These are phyloP conservation scores for Anisodus tanguticus DNA, from an alignment of 257 asterid species.

Conservation along the genomic window DNA sequence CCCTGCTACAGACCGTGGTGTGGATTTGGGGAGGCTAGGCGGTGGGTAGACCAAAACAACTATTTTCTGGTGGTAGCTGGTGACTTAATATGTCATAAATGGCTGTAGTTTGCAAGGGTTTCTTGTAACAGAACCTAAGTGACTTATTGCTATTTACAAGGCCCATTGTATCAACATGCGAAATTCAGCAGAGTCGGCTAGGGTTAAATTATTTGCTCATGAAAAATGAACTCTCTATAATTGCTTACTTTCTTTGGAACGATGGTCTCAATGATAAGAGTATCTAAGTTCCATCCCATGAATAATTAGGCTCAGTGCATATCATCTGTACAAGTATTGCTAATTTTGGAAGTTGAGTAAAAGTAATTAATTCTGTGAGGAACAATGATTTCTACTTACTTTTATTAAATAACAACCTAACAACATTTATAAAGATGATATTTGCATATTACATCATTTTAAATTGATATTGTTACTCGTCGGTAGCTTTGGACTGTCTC, in stretches of 20 bases:
- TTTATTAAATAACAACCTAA: neutral
- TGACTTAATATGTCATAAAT: slow-evolving; percentile 11
- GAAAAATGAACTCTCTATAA: neutral
- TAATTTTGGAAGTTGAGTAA: neutral
- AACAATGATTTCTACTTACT: neutral
- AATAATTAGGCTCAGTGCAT: slow-evolving; percentile 11
- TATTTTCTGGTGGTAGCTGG: neutral
- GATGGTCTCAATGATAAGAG: slow-evolving; percentile 1
- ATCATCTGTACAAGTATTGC: neutral
- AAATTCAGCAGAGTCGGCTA: neutral
- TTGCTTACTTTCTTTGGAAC: neutral
- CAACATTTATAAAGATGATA: neutral
- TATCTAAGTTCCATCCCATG: neutral
- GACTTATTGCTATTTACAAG: neutral
- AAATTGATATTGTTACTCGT: neutral
- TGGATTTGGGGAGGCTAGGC: neutral
- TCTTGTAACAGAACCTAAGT: neutral
- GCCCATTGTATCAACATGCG: neutral
- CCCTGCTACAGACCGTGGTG: neutral
- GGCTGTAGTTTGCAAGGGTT: slow-evolving; percentile 19
- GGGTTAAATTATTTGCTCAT: neutral
- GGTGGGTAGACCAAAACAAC: neutral
- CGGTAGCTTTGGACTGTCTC: neutral
- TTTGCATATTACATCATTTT: neutral
- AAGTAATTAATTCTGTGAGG: neutral